Evolutionary conservation across 106 monocot species (phyloP).

Genomic region (Hemerocallis citrina): DNA sequence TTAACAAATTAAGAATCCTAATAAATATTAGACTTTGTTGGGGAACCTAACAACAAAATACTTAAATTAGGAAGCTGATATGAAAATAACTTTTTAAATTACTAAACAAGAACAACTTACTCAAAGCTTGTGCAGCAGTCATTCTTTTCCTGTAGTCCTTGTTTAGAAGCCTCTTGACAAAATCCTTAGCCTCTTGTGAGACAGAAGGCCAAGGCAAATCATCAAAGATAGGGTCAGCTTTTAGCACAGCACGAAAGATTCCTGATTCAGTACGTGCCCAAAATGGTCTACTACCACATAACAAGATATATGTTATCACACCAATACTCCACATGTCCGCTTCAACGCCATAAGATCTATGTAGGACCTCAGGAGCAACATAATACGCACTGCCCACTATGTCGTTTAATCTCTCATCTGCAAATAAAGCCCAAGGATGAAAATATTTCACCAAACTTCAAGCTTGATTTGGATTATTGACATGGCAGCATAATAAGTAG

Average conservation of each 20-base stretch:
- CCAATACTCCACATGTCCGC: slow-evolving; percentile 71
- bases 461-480: neutral
- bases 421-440: neutral
- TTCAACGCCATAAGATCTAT: slow-evolving; percentile 54
- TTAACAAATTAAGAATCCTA: neutral
- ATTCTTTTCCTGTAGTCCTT: slow-evolving; percentile 71
- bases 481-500: neutral
- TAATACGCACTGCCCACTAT: slow-evolving; percentile 69
- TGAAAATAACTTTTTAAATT: neutral
- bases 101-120: too few relatives aligned
- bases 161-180: slow-evolving; percentile 49
- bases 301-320: slow-evolving; percentile 60
- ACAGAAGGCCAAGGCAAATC: slow-evolving; percentile 46
- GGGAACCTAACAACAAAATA: neutral
- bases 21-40: slow-evolving; percentile 6
- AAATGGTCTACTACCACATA: slow-evolving; percentile 66
- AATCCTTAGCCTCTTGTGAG: slow-evolving; percentile 48
- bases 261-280: slow-evolving; percentile 66
- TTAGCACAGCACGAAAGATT: slow-evolving; percentile 51
- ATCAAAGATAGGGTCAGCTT: slow-evolving; percentile 48
- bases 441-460: slow-evolving; percentile 1
- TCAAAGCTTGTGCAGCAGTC: slow-evolving; percentile 55
- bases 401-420: slow-evolving; percentile 60
- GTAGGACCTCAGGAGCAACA: slow-evolving; percentile 64
- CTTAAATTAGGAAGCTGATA: slow-evolving; percentile 3